Conservation (phyloP, 1,284 basidiomycete genomes). For the Rhizopogon hawkerae region DNA sequence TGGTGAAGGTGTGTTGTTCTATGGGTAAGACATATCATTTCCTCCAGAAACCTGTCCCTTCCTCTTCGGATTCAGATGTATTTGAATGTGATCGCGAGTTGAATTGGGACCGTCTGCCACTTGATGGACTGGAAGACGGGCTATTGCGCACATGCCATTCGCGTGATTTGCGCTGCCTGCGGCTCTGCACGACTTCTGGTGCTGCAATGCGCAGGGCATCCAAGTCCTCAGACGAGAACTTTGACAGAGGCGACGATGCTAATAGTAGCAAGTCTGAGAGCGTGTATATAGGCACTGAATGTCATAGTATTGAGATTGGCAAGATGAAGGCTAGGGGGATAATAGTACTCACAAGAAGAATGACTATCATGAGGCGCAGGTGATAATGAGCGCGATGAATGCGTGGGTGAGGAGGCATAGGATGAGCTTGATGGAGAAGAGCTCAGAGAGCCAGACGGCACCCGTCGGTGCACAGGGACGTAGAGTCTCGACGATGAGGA, state of each 20-base stretch:
- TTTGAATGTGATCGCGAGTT: constrained; percentile 2
- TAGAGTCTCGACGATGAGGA: constrained; percentile 13
- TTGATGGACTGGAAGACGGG: background rate
- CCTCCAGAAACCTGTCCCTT: constrained; percentile 15
- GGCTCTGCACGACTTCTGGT: constrained; percentile 22
- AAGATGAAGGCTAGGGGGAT: background rate
- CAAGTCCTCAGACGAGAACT: constrained; percentile 5
- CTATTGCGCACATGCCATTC: constrained; percentile 15
- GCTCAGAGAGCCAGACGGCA: background rate
- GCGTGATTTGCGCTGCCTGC: constrained; percentile 20
- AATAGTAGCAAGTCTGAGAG: constrained; percentile 20
- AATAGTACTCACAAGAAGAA: constrained; percentile 12
- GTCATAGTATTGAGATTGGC: background rate
- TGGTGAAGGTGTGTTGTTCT: background rate
- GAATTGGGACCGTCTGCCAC: constrained; percentile 6
- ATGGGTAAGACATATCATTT: constrained; percentile 1
- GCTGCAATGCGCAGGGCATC: constrained; percentile 10
- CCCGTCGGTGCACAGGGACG: constrained; percentile 21
- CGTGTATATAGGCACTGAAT: constrained; percentile 17
- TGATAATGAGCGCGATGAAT: constrained; percentile 5
- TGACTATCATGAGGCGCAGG: background rate
- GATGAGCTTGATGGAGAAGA: constrained; percentile 10
- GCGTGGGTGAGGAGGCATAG: constrained; percentile 6
- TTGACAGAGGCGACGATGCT: constrained; percentile 17
- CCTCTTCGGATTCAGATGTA: constrained; percentile 17